Evolutionary conservation across 75 land plant species (phyloP), one percentile per base, ranked within the genome.

Genomic region (Cunninghamia lanceolata): DNA sequence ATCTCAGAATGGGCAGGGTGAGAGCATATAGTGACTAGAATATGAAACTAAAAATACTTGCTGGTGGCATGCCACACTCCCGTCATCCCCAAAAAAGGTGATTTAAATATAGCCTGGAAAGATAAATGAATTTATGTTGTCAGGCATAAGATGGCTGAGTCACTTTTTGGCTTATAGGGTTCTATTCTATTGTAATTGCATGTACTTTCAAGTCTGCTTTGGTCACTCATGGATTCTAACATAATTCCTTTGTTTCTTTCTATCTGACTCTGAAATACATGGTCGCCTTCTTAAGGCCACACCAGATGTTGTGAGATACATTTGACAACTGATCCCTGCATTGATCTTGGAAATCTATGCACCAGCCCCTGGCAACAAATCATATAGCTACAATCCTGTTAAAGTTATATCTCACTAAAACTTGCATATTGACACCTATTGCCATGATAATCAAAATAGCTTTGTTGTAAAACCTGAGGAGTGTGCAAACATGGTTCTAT

Each of bases 341-440:
- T 28, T 25, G 68, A 5, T 63, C n/a, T 28, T 63, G 68, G 8
- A 28, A 7, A 63, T 6, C 68, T 63, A 7, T 63, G 30, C 28
- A 63, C 68, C 28, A 21, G 25, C 68, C 68, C 6, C 63, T 4
- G 5, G 25, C 63, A 56, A 7, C 28, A 1, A 28, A 63, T 63
- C 21, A 40, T 77, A 39, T 39, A 34, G 8, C 21, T 77, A 77
- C 28, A 77, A 38, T 77, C 40, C 9, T 39, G 43, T 25, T 38
- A 76, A 75, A 75, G 15, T 75, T 7, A 75, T 35, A 75, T 75
- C 42, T 75, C 78, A 75, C 78, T 38, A 38, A 75, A 75, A 75
- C 19, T 39, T 38, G 40, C 17, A 36, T 39, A 43, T 36, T 39
- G 80, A 40, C 39, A 77, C 42, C 28, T 15, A 4, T 74, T 74